Conservation (phyloP, 2,329 filamentous ascomycete species). For the Fusarium sp. region DNA sequence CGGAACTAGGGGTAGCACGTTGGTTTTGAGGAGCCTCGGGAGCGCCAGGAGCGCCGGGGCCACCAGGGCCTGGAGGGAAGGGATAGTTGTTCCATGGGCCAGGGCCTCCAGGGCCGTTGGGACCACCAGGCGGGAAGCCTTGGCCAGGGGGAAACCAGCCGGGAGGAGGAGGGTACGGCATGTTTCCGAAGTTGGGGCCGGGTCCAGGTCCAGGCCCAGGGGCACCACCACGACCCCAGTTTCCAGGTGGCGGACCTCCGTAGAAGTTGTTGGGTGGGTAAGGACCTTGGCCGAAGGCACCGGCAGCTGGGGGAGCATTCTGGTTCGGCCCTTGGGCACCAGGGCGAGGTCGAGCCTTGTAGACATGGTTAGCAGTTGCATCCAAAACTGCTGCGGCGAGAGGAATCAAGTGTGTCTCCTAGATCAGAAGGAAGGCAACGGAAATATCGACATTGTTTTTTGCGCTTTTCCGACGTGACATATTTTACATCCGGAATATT, state of each 20-base stretch:
- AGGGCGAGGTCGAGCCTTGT: slow-evolving; percentile 60
- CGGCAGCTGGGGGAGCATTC: slow-evolving; percentile 54
- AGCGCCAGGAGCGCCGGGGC: slow-evolving; percentile 70
- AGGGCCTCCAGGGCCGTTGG: slow-evolving; percentile 60
- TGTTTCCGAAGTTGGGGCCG: slow-evolving; percentile 78
- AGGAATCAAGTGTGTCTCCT: slow-evolving; percentile 32
- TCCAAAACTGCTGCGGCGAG: slow-evolving; percentile 47
- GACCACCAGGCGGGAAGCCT: slow-evolving; percentile 75
- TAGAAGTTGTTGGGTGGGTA: slow-evolving; percentile 66
- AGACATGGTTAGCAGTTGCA: slow-evolving; percentile 43
- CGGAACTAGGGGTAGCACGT: slow-evolving; percentile 66
- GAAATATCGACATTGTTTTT: slow-evolving; percentile 96
- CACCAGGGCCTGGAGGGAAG: slow-evolving; percentile 54
- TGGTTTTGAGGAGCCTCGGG: slow-evolving; percentile 72
- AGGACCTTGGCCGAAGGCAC: slow-evolving; percentile 60
- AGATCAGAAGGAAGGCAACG: slow-evolving; percentile 99
- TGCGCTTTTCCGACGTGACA: slow-evolving; percentile 91
- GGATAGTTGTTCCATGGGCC: slow-evolving; percentile 3
- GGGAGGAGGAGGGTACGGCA: slow-evolving; percentile 83
- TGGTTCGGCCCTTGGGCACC: slow-evolving; percentile 52
- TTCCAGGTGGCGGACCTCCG: slow-evolving; percentile 65
- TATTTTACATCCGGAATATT: slow-evolving; percentile 97
- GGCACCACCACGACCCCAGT: slow-evolving; percentile 68
- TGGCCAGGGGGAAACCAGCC: slow-evolving; percentile 87
- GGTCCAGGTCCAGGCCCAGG: slow-evolving; percentile 71